Evolutionary conservation across 768 basidiomycete species (phyloP), one percentile per base, ranked within the genome.

Genomic region (Hygrophoropsis aurantiaca): DNA sequence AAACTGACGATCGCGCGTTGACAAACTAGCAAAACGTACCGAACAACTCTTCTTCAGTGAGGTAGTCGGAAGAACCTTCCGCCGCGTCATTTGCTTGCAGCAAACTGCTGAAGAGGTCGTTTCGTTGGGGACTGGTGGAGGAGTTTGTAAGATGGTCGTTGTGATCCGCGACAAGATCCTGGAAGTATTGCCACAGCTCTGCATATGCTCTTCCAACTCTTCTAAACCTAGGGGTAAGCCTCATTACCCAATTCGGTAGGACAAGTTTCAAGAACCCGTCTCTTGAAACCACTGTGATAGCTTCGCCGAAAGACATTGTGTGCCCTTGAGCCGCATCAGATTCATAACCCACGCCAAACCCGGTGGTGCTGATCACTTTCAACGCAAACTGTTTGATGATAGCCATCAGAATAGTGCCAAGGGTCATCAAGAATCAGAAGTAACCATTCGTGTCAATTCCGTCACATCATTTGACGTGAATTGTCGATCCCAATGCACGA

Each of bases 101-200:
- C 23, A 42, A 16, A 30, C 24, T 25, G 41, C 26, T 42, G 24
- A 42, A 42, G 30, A 42, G 41, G n/a, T 42, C 41, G 41, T 25
- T 3, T n/a, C 41, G 21, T 25, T 42, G 23, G 20, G 35, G 11
- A 36, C 7, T 11, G 11, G n/a, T 19, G 20, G 11, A 19, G 19
- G 16, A 20, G 16, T 40, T 19, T 11, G 13, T 19, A 20, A 4
- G 13, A 8, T 18, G 11, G 15, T 19, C 20, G 19, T 13, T 40
- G 19, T 24, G 38, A 7, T 40, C 4, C 16, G 15, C 38, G 20
- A 40, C 38, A 13, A 40, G 38, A 13, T 40, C 38, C 4, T 24
- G 38, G 8, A 40, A 4, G 38, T 40, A 40, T 40, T 40, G 38
- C 38, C 38, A 40, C 19, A 40, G 38, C 38, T 40, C 38, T 3